Evolutionary conservation across 352 stramenopile genomes (phyloP), one percentile per base, ranked within the genome.

Genomic region (Globisporangium mamillatum): DNA sequence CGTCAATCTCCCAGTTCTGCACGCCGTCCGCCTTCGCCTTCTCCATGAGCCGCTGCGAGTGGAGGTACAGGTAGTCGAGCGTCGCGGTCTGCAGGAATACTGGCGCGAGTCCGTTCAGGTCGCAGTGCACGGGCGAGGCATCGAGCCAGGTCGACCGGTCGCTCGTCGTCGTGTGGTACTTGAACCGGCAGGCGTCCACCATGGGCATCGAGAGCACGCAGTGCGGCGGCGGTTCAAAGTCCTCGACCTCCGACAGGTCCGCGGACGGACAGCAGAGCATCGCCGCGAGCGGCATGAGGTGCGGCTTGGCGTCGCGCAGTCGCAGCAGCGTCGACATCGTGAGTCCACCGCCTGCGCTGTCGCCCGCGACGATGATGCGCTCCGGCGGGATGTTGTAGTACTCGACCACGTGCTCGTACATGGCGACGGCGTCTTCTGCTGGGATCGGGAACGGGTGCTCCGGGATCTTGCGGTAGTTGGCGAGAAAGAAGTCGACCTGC

Each of bases 391-490:
- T 32, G 0, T 67, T 50, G 41, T 77, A 61, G 16, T 79, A 46
- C 2, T 64, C n/a, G 3, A 85, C 24, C 7, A 84, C 56, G 56
- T 86, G 79, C 41, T 79, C 69, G 68, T 82, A 86, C 62, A 84
- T 72, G 1, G 59, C 32, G 29, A 88, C 53, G 0, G 67, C 68
- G 36, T 88, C 79, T 20, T 85, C 36, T 20, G 71, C 56, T 22
- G 73, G 79, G 0, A 73, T 64, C 2, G 79, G 79, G 64, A 80
- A 87, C 41, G 66, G 65, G 52, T 71, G 67, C 57, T 88, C 75
- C 2, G 81, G 81, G 4, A 66, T 36, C 60, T 89, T 89, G 25
- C 74, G 77, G 63, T 89, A 88, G 73, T 86, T 89, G 8, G 69
- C 79, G 1, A 83, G 44, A 27, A 87, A 66, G 5, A 82, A 69